Conservation (phyloP, 768 basidiomycete genomes). For the Lactarius indigo region DNA sequence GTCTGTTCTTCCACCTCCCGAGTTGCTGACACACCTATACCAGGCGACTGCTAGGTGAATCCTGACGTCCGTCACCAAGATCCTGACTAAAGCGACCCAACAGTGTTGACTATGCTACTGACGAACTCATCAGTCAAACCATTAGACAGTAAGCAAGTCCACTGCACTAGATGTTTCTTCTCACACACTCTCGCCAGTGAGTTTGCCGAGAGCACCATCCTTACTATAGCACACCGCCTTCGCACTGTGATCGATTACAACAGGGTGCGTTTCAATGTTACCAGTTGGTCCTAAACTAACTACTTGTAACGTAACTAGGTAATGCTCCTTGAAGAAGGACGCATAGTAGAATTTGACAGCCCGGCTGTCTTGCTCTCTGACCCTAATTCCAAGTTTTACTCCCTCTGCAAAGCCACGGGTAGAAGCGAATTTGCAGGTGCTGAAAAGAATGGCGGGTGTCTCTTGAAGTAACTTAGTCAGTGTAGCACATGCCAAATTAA, state of each 20-base stretch:
- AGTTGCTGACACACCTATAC: slow-evolving; percentile 3
- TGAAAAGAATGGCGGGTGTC: slow-evolving; percentile 62
- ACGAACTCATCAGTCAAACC: slow-evolving; percentile 80
- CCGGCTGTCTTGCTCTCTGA: slow-evolving; percentile 56
- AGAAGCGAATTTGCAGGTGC: slow-evolving; percentile 62
- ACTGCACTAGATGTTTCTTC: background rate
- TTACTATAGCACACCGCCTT: slow-evolving; percentile 80
- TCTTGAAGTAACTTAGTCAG: background rate
- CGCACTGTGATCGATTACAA: slow-evolving; percentile 84
- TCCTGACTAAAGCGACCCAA: background rate
- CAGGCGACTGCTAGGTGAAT: slow-evolving; percentile 65
- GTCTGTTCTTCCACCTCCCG: background rate
- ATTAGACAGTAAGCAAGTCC: slow-evolving; percentile 56
- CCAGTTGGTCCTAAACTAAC: slow-evolving; percentile 12
- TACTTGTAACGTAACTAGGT: slow-evolving; percentile 42
- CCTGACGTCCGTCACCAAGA: background rate
- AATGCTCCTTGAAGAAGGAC: slow-evolving; percentile 74
- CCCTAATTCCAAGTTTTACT: slow-evolving; percentile 57
- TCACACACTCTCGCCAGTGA: slow-evolving; percentile 40
- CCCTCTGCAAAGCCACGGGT: slow-evolving; percentile 71
- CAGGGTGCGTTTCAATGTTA: slow-evolving; percentile 46
- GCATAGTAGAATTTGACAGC: slow-evolving; percentile 72
- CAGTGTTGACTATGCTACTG: slow-evolving; percentile 82
- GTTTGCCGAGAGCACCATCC: slow-evolving; percentile 76
- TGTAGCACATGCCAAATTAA: background rate